Conservation (phyloP, 2,329 filamentous ascomycete species). For the Colletotrichum brevisporum region DNA sequence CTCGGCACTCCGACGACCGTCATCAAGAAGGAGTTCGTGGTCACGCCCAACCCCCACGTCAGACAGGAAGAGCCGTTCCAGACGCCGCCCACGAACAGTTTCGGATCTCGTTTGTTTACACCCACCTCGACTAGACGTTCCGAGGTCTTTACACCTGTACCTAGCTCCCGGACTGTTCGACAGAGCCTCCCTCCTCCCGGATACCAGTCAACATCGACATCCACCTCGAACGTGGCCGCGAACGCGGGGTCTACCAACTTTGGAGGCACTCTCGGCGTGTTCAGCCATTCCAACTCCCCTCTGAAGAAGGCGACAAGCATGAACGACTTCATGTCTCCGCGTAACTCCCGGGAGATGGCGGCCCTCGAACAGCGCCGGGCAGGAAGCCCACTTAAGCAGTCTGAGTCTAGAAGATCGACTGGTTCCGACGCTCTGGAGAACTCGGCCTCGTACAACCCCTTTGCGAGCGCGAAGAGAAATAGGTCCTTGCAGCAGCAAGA, state of each 20-base stretch:
- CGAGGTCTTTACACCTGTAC: constrained; percentile 52
- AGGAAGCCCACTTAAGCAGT: constrained; percentile 59
- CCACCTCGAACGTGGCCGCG: constrained; percentile 44
- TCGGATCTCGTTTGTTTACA: constrained; percentile 39
- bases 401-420: constrained; percentile 47
- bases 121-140: constrained; percentile 45
- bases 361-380: constrained; percentile 64
- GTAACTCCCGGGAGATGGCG: constrained; percentile 75
- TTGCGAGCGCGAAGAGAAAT: constrained; percentile 54
- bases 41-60: constrained; percentile 85
- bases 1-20: constrained; percentile 70
- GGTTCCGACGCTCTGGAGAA: constrained; percentile 39
- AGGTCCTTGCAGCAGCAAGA: constrained; percentile 53
- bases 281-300: constrained; percentile 84
- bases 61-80: constrained; percentile 69
- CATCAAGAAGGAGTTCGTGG: constrained; percentile 83
- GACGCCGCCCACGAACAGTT: constrained; percentile 31
- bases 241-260: constrained; percentile 49
- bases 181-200: constrained; percentile 53
- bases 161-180: constrained; percentile 48
- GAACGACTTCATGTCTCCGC: constrained; percentile 67
- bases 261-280: constrained; percentile 86
- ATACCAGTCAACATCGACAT: constrained; percentile 45
- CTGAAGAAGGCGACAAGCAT: constrained; percentile 82
- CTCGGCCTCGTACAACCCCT: constrained; percentile 52